Evolutionary conservation across 495 filamentous ascomycete species (phyloP), one percentile per base, ranked within the genome.

Genomic region (Hypomontagnella submonticulosa): DNA sequence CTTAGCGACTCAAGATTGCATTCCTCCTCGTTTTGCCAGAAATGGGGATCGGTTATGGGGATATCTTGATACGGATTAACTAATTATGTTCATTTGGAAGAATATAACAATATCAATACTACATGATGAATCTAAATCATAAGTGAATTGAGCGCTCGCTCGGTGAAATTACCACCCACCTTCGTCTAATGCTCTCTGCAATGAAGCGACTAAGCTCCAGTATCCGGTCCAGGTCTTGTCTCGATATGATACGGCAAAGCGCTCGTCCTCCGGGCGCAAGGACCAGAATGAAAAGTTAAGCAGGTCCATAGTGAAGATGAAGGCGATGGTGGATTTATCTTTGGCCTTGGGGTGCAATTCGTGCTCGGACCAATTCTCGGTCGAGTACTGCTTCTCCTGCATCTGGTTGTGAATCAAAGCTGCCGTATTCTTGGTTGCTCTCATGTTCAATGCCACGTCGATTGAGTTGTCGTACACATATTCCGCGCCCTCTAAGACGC

Each of bases 201-300:
- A 73, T 15, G 87, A 85, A 41, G 96, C 95, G 23, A 97, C 91
- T 54, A 99, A 77, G 73, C 92, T 97, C 90, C 91, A 97, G 71
- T 99, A 99, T 23, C 95, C 95, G 1, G 93, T 97, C 90, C 91
- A 97, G 53, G 76, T 85, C 76, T 86, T 88, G 23, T 87, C 93
- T 16, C 83, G 84, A 73, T 97, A 98, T 40, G 89, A 87, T 5
- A 98, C 81, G 7, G 88, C 81, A 76, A 96, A 98, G 30, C 90
- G 80, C 63, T 89, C 82, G 9, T 85, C 80, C 32, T 86, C 82
- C 2, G 74, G 54, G 50, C 80, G 79, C 32, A 89, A 88, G 19
- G 91, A 94, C 93, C 94, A 99, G 76, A 99, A 99, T 27, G 87
- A 93, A 70, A 98, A 99, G 73, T 99, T 99, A 55, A 99, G 80